Conservation (phyloP, 139 green algal genomes). For the Chlamydomonas eustigma region DNA sequence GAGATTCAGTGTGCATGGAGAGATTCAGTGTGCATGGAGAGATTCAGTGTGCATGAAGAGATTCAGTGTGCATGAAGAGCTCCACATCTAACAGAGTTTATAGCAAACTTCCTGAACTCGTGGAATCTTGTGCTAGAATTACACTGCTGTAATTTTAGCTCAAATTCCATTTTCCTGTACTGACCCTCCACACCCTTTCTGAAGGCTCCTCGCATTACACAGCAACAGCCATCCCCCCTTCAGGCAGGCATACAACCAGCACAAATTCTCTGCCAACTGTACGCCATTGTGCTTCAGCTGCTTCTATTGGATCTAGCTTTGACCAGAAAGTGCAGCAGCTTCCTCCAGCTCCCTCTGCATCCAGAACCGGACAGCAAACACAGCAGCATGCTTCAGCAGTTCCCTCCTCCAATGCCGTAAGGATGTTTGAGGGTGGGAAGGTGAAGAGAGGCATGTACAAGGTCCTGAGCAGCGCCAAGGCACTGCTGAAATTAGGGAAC, state of each 20-base stretch:
- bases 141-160: too few relatives aligned
- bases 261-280: not conserved
- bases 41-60: too few relatives aligned
- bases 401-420: not conserved
- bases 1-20: too few relatives aligned
- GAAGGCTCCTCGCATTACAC: too few relatives aligned
- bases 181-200: too few relatives aligned
- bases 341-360: not conserved
- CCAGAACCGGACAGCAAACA: not conserved
- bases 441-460: slow-evolving; percentile 4
- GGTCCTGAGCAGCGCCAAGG: slow-evolving; percentile 3
- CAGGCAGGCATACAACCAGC: not conserved
- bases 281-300: not conserved
- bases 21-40: too few relatives aligned
- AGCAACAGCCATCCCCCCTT: not conserved
- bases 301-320: not conserved
- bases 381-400: not conserved
- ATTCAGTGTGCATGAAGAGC: too few relatives aligned
- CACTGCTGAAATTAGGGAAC: not conserved
- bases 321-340: not conserved
- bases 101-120: too few relatives aligned
- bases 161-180: too few relatives aligned
- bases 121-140: too few relatives aligned
- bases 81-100: too few relatives aligned
- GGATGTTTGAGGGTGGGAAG: not conserved